Base-by-base conservation (phyloP, 2,329 filamentous ascomycete genomes). In the Cladorrhinum sp. region DNA sequence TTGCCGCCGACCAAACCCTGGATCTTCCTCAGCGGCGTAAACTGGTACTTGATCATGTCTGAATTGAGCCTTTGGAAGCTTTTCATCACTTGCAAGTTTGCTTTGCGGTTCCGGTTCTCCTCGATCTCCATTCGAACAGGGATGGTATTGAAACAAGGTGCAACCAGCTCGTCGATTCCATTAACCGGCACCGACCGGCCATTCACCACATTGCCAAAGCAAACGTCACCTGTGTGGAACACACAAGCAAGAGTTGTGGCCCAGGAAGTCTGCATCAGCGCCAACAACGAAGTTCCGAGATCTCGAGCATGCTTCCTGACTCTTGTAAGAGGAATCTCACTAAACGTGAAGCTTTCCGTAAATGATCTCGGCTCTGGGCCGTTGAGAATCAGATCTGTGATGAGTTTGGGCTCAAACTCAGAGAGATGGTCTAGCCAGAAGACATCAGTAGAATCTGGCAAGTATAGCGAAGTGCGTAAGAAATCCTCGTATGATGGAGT, bases 141-240 rank as follows among this genome's bases (percentile, higher is more conserved):
- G 12, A 96, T 75, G 0, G 93, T 96, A 70, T 96, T 97, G 79
- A 97, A 96, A 71, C 92, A 96, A 0, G 93, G 93, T 0, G 91
- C 92, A n/a, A 96, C 84, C 5, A 96, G 81, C 3, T 81, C 78
- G 38, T 93, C 86, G 10, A 93, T 78, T 0, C 82, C 83, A 5
- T 88, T 81, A 2, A 93, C 72, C 0, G 84, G 75, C 9, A 91
- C 71, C 0, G 86, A 88, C 7, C 93, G 85, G 1, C 93, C 92
- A 69, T 86, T 93, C 59, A 93, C 82, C 2, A 97, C 88, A 67
- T 91, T 95, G 0, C 93, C 93, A 69, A 97, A 96, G 71, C 91
- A 95, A 4, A 96, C 68, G 68, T 96, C 92, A 0, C 76, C 71
- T 4, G 77, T 76, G 1, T 78, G 72, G 1, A 86, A 79, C 2